These are phyloP conservation scores for Solanum chaucha DNA, from an alignment of 257 asterid species.

Conservation along the genomic window DNA sequence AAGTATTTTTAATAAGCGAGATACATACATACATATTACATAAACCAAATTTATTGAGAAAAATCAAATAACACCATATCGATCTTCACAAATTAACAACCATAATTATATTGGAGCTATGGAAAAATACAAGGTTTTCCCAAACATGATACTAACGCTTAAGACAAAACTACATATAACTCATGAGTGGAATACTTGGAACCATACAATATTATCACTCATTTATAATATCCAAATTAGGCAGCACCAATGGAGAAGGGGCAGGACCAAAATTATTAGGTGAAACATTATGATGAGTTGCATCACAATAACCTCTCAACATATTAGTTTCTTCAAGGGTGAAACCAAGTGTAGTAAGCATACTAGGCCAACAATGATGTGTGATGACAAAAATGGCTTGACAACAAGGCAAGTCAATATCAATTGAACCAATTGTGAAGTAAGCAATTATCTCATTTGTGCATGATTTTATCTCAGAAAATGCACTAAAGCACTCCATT, in stretches of 20 bases:
- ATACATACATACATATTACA: not conserved
- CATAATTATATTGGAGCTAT: not conserved
- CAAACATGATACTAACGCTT: not conserved
- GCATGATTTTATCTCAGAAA: constrained; percentile 16
- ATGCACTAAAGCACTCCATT: constrained; percentile 7
- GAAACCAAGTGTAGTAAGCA: constrained; percentile 3
- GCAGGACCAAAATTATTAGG: constrained; percentile 5
- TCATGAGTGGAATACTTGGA: not conserved
- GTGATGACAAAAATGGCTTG: constrained; percentile 6
- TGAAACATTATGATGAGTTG: not conserved
- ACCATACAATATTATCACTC: not conserved
- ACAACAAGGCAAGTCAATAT: constrained; percentile 13
- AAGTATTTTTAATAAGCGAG: too few species aligned
- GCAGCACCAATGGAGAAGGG: constrained; percentile 2
- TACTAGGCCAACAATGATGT: constrained; percentile 17
- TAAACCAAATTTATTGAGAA: not conserved
- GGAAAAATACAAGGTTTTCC: not conserved
- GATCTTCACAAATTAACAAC: not conserved
- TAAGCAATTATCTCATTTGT: constrained; percentile 5
- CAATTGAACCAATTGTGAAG: constrained; percentile 3
- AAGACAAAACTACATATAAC: not conserved
- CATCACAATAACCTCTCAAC: constrained; percentile 12
- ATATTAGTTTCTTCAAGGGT: constrained; percentile 3
- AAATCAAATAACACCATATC: not conserved
- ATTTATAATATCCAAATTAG: not conserved